Base-by-base conservation (phyloP, 257 asterid genomes). In the Sherardia arvensis region DNA sequence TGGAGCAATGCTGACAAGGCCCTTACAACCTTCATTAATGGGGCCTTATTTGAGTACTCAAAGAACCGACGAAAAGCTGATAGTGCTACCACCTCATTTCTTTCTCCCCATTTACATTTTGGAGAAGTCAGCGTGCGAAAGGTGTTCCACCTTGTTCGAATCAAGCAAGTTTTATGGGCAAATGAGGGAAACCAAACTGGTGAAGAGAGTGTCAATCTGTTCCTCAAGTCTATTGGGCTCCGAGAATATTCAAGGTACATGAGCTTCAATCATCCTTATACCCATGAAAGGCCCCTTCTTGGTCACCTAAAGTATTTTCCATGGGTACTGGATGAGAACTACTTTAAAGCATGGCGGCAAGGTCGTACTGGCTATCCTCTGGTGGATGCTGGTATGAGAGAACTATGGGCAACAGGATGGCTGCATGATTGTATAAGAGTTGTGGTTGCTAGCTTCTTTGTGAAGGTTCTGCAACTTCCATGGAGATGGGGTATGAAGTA, bases 401-500 rank as follows among this genome's bases (percentile, higher is more conserved):
- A 91, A 77, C 77, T 91, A 2, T 88, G 98, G 98, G 98, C 98
- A 53, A 84, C 96, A 8, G 96, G 96, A 12, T 91, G 98, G 96
- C 81, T 91, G 27, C 96, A 91, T 49, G 96, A 91, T 68, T 62
- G 96, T 77, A 91, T 91, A 71, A 78, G 98, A 4, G 95, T 86
- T 11, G 96, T 91, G 3, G 98, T 91, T 27, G 76, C 98, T 1
- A 91, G 98, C 69, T 91, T 91, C 85, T 91, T 88, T 72, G 98
- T 91, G 21, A 91, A 91, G 78, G 92, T 91, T 75, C 76, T 91
- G 77, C 96, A 86, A 80, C 85, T 91, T 61, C 96, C 98, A 4
- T 91, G 96, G 96, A 81, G 95, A 70, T 91, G 96, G 98, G 94
- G 98, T 21, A 86, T 91, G 98, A 91, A 91, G 77, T 91, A 91